Conservation (phyloP, 1,284 basidiomycete genomes). For the Golubevia pallescens region DNA sequence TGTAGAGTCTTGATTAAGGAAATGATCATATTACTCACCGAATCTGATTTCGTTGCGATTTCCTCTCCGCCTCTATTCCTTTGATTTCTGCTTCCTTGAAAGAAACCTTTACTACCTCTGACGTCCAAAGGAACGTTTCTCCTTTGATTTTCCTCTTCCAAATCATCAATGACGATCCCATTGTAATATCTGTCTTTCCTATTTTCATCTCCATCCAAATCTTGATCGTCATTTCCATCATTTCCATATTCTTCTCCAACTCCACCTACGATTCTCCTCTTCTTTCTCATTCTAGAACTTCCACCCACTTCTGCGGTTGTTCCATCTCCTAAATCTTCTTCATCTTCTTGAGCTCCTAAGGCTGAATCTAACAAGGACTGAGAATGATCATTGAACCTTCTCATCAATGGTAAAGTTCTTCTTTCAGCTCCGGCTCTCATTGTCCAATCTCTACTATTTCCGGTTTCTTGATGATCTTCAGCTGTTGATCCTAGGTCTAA, state of each 20-base stretch:
- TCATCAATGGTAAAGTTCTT: constrained; percentile 46
- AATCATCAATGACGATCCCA: constrained; percentile 55
- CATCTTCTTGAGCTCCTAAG: constrained; percentile 40
- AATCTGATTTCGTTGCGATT: constrained; percentile 1
- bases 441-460: constrained; percentile 59
- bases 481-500: constrained; percentile 54
- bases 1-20: neutral
- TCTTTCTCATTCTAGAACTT: constrained; percentile 5
- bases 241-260: constrained; percentile 48
- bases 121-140: constrained; percentile 38
- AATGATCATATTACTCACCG: neutral
- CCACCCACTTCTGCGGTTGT: constrained; percentile 13
- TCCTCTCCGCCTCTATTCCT: neutral
- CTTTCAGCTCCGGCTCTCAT: constrained; percentile 55
- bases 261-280: constrained; percentile 40
- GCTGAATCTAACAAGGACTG: constrained; percentile 48
- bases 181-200: constrained; percentile 23
- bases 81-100: constrained; percentile 11
- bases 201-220: constrained; percentile 20
- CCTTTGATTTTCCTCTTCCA: constrained; percentile 23
- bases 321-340: neutral
- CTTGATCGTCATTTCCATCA: constrained; percentile 11
- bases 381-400: constrained; percentile 58
- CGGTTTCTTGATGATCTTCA: constrained; percentile 56
- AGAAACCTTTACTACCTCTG: constrained; percentile 26